Evolutionary conservation across 2,329 filamentous ascomycete genomes (phyloP).

Genomic region (Pyrenochaeta sp.): DNA sequence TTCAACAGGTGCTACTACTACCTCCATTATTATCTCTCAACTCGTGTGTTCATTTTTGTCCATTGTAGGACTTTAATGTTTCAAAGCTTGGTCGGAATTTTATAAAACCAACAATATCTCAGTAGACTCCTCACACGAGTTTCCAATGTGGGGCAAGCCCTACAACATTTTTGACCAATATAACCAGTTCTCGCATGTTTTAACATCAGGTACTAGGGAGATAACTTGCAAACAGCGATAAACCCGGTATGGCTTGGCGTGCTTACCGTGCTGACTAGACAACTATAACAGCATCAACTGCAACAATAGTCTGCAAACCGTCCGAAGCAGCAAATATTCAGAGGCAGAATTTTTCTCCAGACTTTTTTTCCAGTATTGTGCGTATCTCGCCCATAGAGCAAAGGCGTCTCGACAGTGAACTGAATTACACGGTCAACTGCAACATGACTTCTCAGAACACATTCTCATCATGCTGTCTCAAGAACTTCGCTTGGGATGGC

Average conservation of each 20-base stretch:
- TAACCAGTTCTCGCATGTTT: not conserved
- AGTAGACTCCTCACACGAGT: too few relatives aligned
- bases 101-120: not conserved
- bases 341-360: too few relatives aligned
- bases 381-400: too few relatives aligned
- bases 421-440: not conserved
- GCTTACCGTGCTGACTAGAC: not conserved
- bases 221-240: not conserved
- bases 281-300: not conserved
- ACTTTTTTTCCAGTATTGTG: too few relatives aligned
- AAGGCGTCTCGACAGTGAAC: too few relatives aligned
- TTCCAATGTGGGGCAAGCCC: too few relatives aligned
- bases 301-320: not conserved
- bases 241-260: not conserved
- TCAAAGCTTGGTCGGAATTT: not conserved
- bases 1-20: constrained; percentile 38
- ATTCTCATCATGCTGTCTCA: constrained; percentile 31
- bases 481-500: constrained; percentile 47
- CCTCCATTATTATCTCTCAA: constrained; percentile 5
- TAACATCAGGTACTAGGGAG: not conserved
- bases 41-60: not conserved
- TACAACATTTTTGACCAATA: too few relatives aligned
- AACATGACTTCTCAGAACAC: constrained; percentile 2
- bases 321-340: not conserved
- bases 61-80: not conserved